phyloP scores from a whole-genome alignment of 2,329 filamentous ascomycete genomes.

The Colletotrichum sidae region DNA sequence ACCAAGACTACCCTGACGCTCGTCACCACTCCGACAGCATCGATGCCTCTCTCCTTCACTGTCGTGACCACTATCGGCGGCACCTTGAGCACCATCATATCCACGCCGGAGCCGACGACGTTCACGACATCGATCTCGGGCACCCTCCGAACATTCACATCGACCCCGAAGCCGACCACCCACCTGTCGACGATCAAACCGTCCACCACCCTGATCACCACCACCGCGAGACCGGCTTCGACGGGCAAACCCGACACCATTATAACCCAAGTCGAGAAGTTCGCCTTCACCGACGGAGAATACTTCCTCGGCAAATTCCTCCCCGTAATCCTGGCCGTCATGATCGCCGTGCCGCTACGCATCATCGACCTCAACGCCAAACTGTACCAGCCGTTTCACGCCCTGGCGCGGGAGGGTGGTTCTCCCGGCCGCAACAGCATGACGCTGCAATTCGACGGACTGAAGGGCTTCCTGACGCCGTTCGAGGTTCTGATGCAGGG shows the following conservation, averaged over 20 bases:
- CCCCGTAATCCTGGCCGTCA: constrained; percentile 53
- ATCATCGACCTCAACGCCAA: constrained; percentile 54
- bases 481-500: constrained; percentile 48
- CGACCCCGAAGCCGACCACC: constrained; percentile 43
- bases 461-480: constrained; percentile 49
- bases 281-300: constrained; percentile 41
- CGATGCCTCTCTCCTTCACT: constrained; percentile 37
- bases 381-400: constrained; percentile 57
- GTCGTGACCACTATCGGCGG: constrained; percentile 43
- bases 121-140: constrained; percentile 44
- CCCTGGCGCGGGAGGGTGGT: constrained; percentile 50
- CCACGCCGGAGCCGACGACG: constrained; percentile 38
- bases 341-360: constrained; percentile 53
- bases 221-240: constrained; percentile 34
- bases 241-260: constrained; percentile 12
- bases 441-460: constrained; percentile 53
- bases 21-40: constrained; percentile 43
- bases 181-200: constrained; percentile 39
- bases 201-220: constrained; percentile 42
- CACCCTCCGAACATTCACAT: constrained; percentile 43
- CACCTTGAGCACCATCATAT: constrained; percentile 36
- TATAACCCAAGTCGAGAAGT: constrained; percentile 41
- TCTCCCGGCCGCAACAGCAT: constrained; percentile 54
- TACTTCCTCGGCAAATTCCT: constrained; percentile 57
- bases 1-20: constrained; percentile 41